Evolutionary conservation across 345 rosid species (phyloP), one percentile per base, ranked within the genome.

Genomic region (Corchorus olitorius): DNA sequence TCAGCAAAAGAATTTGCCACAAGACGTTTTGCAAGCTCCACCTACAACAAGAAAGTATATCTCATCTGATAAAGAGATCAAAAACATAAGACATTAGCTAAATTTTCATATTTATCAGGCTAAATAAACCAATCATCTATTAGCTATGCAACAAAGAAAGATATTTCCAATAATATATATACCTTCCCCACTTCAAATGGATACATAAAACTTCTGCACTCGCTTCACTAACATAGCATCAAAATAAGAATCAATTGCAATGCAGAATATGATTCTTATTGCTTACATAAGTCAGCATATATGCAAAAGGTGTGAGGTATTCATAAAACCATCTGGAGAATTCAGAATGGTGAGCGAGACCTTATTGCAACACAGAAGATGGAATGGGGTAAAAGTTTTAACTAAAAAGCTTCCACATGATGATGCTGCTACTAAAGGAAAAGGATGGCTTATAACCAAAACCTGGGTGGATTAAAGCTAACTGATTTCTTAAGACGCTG

Each of bases 1-100:
- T 92, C 96, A 6, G 99, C 98, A 22, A 93, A 96, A 13, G 97
- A 93, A 54, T 65, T 76, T 9, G 83, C 90, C 80, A 96, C 98
- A 3, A 93, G 85, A 33, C 88, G 86, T 76, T 88, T 89, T 0
- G 98, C 99, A 17, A 93, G 97, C 75, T 93, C 97, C 62, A 89
- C 84, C 98, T 93, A 76, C 81, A 48, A 53, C 53, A 58, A 9
- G 17, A 60, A 73, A 22, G 34, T 9, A 55, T 17, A 54, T 50
- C 5, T n/a, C 9, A 4, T 70, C 15, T 50, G 20, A 52, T 33
- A 69, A 69, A 69, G 9, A 49, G 45, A 13, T 52, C 17, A 41
- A 65, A 43, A 41, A 17, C 49, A 9, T n/a, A n/a, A 41, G 10
- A 43, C 49, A 41, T 41, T n/a, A 41, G 50, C 70, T n/a, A 43